Conservation (phyloP, 805 yeast genomes). For the Lachancea dasiensis region DNA sequence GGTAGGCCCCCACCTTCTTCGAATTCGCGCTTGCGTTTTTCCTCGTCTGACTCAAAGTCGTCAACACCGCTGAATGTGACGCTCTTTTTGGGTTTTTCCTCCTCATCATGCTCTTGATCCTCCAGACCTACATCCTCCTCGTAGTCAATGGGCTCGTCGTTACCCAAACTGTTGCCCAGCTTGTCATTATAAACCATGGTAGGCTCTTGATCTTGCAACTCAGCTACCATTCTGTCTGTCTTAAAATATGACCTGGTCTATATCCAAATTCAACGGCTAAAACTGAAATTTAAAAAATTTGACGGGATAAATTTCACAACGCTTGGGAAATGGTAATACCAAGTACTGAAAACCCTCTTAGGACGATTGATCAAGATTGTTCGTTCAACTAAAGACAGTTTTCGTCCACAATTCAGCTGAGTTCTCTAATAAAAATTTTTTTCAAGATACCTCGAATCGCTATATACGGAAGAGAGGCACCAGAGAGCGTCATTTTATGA, state of each 20-base stretch:
- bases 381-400: background rate
- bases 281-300: background rate
- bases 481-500: background rate
- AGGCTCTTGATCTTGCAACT: conserved; percentile 80
- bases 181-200: conserved; percentile 71
- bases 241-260: too few relatives aligned
- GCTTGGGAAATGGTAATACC: too few relatives aligned
- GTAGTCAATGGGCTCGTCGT: conserved; percentile 29
- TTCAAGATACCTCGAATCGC: background rate
- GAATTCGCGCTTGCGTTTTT: conserved; percentile 73
- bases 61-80: conserved; percentile 79
- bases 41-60: conserved; percentile 63
- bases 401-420: conserved; percentile 1
- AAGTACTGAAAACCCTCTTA: too few relatives aligned
- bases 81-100: conserved; percentile 50
- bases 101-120: conserved; percentile 30
- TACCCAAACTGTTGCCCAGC: conserved; percentile 42
- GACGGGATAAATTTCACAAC: too few relatives aligned
- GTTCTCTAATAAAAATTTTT: conserved; percentile 3
- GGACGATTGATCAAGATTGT: too few relatives aligned
- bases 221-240: conserved; percentile 46
- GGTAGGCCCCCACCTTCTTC: conserved; percentile 99
- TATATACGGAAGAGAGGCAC: background rate
- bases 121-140: conserved; percentile 27
- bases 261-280: background rate